Base-by-base conservation (phyloP, 2,329 filamentous ascomycete genomes). In the Xylariaceae sp. region DNA sequence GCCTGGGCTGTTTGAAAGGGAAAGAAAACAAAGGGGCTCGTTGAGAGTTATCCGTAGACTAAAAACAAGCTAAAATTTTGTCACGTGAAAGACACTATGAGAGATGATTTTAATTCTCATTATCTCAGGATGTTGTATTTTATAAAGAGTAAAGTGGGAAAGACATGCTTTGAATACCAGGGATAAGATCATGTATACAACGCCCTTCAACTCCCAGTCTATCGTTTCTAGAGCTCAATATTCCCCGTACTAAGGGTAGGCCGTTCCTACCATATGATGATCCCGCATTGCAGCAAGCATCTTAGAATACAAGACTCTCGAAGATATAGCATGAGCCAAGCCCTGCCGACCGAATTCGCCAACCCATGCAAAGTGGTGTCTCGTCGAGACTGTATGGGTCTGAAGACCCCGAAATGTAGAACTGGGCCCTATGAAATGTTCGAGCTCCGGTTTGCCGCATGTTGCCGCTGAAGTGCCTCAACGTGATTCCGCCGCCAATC, bases 401-500 rank as follows among this genome's bases (percentile, higher is more conserved):
- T n/a, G n/a, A n/a, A n/a, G n/a, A n/a, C n/a, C n/a, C n/a, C n/a
- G n/a, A n/a, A n/a, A n/a, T n/a, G 23, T 36, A 26, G 24, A 20
- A 21, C 15, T 9, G 21, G 10, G 27, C 33, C 33, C 37, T 33
- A 53, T 59, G 60, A 67, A 27, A 53, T 57, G 26, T 64, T 61
- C 6, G 57, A 62, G n/a, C 26, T 53, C 16, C 59, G 60, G 43
- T 36, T 58, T 27, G 44, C 57, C 26, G 63, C 51, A 10, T 43
- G 42, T 27, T 57, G 48, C 20, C 47, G 47, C 8, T 55, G 44
- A 4, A 50, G 50, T 3, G 55, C 40, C 8, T 59, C 60, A 4
- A 52, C 23, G 21, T 61, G 60, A 47, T 49, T 41, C 15, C 59
- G 60, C 20, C 61, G 55, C 49, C 72, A 71, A 6, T 71, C 64